Evolutionary conservation across 2,329 filamentous ascomycete species (phyloP).

Genomic region (Colletotrichum sp.): DNA sequence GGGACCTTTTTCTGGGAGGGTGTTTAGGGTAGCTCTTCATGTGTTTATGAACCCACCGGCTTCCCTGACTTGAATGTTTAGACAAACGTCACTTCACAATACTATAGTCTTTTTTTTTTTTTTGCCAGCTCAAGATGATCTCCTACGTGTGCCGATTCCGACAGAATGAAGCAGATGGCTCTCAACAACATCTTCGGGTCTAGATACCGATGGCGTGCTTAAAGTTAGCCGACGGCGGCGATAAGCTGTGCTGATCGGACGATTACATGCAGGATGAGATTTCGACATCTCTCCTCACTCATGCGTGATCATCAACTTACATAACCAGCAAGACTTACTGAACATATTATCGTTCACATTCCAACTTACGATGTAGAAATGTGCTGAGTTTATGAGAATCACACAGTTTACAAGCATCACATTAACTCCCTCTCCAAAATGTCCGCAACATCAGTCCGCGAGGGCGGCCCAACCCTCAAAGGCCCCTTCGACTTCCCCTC

Average conservation of each 20-base stretch:
- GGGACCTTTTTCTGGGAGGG: conserved; percentile 19
- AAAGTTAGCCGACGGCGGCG: background rate
- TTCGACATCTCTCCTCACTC: conserved; percentile 1
- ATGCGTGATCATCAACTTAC: background rate
- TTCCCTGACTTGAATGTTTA: background rate
- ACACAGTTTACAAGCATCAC: background rate
- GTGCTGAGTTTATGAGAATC: rapidly evolving
- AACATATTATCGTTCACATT: background rate
- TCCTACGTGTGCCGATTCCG: rapidly evolving
- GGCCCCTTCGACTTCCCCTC: background rate
- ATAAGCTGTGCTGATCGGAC: background rate
- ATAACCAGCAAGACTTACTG: background rate
- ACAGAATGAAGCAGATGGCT: too few relatives aligned
- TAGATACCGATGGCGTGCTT: background rate
- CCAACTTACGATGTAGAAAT: too few relatives aligned
- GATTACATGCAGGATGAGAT: background rate
- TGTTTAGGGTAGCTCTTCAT: background rate
- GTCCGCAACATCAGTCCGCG: conserved; percentile 1
- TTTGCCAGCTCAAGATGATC: rapidly evolving
- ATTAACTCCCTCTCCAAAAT: background rate
- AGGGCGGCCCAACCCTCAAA: background rate
- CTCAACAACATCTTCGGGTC: background rate
- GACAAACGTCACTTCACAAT: background rate
- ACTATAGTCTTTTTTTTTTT: background rate
- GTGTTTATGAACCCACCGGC: too few relatives aligned